phyloP scores from a whole-genome alignment of 768 basidiomycete genomes.

The Kwoniella sp. region DNA sequence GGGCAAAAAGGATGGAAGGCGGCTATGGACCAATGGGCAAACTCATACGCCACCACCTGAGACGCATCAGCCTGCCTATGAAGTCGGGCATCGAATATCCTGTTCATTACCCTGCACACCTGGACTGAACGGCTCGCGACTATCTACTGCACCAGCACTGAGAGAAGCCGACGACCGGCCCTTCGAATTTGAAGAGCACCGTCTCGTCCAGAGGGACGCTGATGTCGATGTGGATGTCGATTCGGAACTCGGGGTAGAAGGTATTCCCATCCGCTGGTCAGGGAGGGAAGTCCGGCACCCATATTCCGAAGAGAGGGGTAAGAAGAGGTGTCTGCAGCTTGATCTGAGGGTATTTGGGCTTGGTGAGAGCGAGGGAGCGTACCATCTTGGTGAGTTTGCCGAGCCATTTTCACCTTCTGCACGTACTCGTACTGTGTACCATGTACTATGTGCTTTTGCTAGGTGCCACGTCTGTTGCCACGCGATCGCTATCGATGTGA shows the following conservation, averaged over 20 bases:
- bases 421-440: too few relatives aligned
- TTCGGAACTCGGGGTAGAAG: slow-evolving; percentile 8
- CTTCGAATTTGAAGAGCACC: slow-evolving; percentile 1
- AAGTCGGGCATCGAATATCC: not conserved
- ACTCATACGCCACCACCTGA: slow-evolving; percentile 6
- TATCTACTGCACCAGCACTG: too few relatives aligned
- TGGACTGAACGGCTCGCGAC: not conserved
- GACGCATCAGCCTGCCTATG: not conserved
- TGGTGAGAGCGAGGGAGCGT: slow-evolving; percentile 13
- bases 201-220: too few relatives aligned
- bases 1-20: not conserved
- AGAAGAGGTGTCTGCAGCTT: slow-evolving; percentile 47
- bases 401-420: not conserved
- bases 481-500: too few relatives aligned
- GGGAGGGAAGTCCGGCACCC: not conserved
- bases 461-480: too few relatives aligned
- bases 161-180: not conserved
- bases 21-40: slow-evolving; percentile 8
- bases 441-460: too few relatives aligned
- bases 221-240: not conserved
- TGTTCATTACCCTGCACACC: slow-evolving; percentile 7
- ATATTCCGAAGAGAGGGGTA: slow-evolving; percentile 15
- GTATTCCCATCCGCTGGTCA: slow-evolving; percentile 21
- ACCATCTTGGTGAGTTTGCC: slow-evolving; percentile 38
- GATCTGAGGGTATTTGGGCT: slow-evolving; percentile 34